Base-by-base conservation (phyloP, 345 rosid species). In the Bruguiera gymnorhiza region DNA sequence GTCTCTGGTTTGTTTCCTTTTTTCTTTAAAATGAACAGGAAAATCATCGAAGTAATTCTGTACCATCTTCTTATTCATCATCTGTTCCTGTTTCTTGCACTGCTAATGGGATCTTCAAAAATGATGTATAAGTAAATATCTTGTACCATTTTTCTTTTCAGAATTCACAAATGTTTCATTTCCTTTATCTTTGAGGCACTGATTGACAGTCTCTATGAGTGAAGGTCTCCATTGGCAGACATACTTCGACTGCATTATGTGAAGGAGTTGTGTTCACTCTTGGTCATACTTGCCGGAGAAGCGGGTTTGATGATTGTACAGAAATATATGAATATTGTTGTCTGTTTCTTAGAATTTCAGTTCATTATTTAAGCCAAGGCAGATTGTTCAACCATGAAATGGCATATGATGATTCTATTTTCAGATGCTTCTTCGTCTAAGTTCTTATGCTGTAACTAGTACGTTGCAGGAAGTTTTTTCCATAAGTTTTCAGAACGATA, bases 211-310 rank as follows among this genome's bases (percentile, higher is more conserved):
- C 20, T 60, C 53, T 62, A 32, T 71, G 46, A 63, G 34, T 79
- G 67, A 72, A 92, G 96, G 80, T 88, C 92, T 66, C 85, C 91
- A 6, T 57, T 89, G 73, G 82, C 85, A 62, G 79, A 83, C 70
- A 43, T 82, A 61, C 80, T 89, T 72, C 86, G 82, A 71, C 79
- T 78, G 8, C 83, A 78, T 64, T 81, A 86, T 70, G 81, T 79
- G 67, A 86, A 71, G 80, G 82, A 84, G 63, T 71, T 86, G 8
- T 88, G 97, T 80, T 84, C 87, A n/a, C 68, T 79, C 78, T 69
- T 89, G 83, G 87, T 89, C 31, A 60, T 77, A 16, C 77, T 80
- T 75, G 81, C 92, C 27, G 18, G 72, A 56, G 83, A 85, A 43
- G 77, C 89, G 59, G 92, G 89, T 71, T 63, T 69, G 63, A 80